Percentiles rank a stretch among this genome's conserved stretches.
Conservation (phyloP, 2,329 filamentous ascomycete genomes). For the Gliomastix tumulicola region DNA sequence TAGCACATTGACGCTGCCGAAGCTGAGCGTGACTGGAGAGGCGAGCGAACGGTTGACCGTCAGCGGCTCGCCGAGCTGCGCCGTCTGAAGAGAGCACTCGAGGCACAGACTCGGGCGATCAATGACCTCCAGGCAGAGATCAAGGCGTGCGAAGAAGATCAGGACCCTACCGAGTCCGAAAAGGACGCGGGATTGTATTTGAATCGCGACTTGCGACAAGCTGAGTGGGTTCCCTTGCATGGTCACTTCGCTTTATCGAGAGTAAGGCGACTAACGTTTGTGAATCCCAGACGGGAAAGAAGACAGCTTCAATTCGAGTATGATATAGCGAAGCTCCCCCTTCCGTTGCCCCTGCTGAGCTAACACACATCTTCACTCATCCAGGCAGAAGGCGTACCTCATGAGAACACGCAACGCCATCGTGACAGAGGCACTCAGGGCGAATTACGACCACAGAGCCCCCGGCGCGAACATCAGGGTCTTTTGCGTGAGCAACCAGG, state of each 20-base stretch:
- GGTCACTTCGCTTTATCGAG: too few species aligned
- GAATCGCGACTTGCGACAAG: too few species aligned
- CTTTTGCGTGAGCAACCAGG: slow-evolving; percentile 36
- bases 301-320: background rate
- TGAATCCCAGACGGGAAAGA: background rate
- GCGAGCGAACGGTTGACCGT: slow-evolving; percentile 1
- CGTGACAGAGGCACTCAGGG: slow-evolving; percentile 18
- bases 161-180: too few species aligned
- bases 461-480: slow-evolving; percentile 17
- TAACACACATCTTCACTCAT: too few species aligned
- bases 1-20: slow-evolving; percentile 24
- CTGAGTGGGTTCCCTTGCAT: too few species aligned
- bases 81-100: too few species aligned
- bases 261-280: too few species aligned
- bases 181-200: too few species aligned
- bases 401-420: slow-evolving; percentile 28
- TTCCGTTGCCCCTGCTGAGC: too few species aligned
- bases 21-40: slow-evolving; percentile 21
- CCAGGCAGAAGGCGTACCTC: slow-evolving; percentile 22
- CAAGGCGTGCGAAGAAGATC: too few species aligned
- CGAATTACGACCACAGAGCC: slow-evolving; percentile 17
- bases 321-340: background rate
- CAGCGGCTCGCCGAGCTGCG: too few species aligned
- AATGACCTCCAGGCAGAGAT: background rate
- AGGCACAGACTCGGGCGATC: background rate